These are phyloP conservation scores for Neocatenulostroma microsporum DNA, from an alignment of 2,329 filamentous ascomycete genomes.

Conservation along the genomic window DNA sequence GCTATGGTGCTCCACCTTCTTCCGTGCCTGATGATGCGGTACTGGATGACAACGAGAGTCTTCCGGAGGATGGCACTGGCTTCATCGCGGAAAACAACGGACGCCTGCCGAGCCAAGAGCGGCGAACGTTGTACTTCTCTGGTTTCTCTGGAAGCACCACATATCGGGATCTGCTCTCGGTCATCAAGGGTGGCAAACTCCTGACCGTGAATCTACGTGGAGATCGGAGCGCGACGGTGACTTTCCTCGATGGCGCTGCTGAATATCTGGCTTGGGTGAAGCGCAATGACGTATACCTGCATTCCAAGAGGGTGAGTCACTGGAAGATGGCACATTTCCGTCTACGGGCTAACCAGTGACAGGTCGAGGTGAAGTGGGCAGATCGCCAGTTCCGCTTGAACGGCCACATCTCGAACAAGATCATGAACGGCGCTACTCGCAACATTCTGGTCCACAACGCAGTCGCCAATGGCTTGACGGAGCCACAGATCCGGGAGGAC, in stretches of 20 bases:
- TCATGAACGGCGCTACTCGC: conserved; percentile 59
- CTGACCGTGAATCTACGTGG: conserved; percentile 60
- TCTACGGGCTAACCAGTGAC: too few relatives aligned
- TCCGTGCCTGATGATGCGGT: conserved; percentile 16
- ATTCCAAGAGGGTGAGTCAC: conserved; percentile 58
- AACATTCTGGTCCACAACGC: conserved; percentile 63
- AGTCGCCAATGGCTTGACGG: conserved; percentile 46
- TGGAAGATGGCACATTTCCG: too few relatives aligned
- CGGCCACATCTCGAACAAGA: conserved; percentile 55
- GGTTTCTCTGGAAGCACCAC: conserved; percentile 57
- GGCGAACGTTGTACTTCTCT: conserved; percentile 53
- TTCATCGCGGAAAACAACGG: neutral
- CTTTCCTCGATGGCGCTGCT: conserved; percentile 58
- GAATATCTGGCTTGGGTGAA: conserved; percentile 59
- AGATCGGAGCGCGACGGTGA: conserved; percentile 57
- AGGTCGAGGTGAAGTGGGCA: conserved; percentile 64
- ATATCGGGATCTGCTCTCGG: conserved; percentile 56
- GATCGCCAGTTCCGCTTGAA: conserved; percentile 62
- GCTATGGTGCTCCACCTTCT: conserved; percentile 13
- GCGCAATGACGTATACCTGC: conserved; percentile 60
- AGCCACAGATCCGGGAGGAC: conserved; percentile 59
- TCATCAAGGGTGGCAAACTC: conserved; percentile 62
- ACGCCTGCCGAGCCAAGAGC: conserved; percentile 6
- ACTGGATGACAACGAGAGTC: conserved; percentile 17
- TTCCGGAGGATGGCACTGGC: conserved; percentile 5